Evolutionary conservation across 805 yeast genomes (phyloP).

Genomic region (Teunomyces panamensis): DNA sequence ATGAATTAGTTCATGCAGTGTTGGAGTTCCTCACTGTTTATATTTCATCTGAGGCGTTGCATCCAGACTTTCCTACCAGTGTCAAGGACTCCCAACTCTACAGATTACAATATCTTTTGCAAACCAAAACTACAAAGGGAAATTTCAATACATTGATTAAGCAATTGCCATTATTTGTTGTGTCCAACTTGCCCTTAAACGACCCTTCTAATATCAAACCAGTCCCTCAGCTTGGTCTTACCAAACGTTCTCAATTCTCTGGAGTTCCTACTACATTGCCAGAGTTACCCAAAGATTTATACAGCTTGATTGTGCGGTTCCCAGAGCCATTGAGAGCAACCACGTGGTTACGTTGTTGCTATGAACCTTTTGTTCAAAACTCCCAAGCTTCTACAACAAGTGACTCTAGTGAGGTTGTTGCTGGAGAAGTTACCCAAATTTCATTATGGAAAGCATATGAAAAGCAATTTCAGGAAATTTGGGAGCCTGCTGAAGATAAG

Average conservation of each 20-base stretch:
- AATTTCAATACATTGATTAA: conserved; percentile 53
- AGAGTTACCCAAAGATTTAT: conserved; percentile 50
- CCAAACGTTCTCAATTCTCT: conserved; percentile 47
- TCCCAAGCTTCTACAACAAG: conserved; percentile 4
- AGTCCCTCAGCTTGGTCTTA: conserved; percentile 31
- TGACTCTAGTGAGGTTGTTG: conserved; percentile 20
- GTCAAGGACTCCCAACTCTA: conserved; percentile 30
- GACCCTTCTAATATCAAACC: conserved; percentile 26
- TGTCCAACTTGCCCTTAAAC: conserved; percentile 32
- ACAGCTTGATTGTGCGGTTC: conserved; percentile 57
- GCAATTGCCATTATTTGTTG: conserved; percentile 58
- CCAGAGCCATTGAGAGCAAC: conserved; percentile 91
- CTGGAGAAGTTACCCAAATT: conserved; percentile 90
- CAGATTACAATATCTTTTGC: conserved; percentile 49
- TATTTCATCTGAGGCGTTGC: conserved; percentile 56
- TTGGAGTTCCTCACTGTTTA: conserved; percentile 83
- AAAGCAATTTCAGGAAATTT: conserved; percentile 68
- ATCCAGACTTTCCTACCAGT: conserved; percentile 26
- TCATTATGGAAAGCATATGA: conserved; percentile 96
- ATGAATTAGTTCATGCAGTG: conserved; percentile 70
- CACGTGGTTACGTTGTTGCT: conserved; percentile 90
- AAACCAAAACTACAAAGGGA: conserved; percentile 44
- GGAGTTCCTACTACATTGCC: conserved; percentile 67
- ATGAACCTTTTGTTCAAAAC: conserved; percentile 57
- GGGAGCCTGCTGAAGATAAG: conserved; percentile 45